A percentile compares a stretch with the other conserved stretches of the same genome.
Evolutionary conservation across 768 basidiomycete species (phyloP).

Genomic region (Psilocybe cubensis): DNA sequence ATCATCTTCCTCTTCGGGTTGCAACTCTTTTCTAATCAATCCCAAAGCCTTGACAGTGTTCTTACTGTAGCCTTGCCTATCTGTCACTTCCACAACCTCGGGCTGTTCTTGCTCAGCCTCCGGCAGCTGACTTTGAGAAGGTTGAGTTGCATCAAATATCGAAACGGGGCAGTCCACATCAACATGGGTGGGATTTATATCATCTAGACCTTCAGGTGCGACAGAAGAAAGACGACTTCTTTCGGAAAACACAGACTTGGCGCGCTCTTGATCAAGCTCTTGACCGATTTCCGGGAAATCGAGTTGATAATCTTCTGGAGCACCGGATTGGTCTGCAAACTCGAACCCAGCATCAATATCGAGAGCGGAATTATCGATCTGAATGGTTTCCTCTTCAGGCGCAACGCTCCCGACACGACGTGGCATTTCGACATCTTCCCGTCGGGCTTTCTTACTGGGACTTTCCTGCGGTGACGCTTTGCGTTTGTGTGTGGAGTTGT

Average conservation of each 20-base stretch:
- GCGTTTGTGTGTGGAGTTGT: slow-evolving; percentile 54
- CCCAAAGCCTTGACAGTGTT: slow-evolving; percentile 87
- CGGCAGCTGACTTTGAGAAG: slow-evolving; percentile 49
- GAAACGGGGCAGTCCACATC: slow-evolving; percentile 79
- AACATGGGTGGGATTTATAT: slow-evolving; percentile 59
- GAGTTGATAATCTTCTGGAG: slow-evolving; percentile 74
- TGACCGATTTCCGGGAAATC: slow-evolving; percentile 59
- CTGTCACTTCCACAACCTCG: slow-evolving; percentile 45
- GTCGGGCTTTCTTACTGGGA: slow-evolving; percentile 64
- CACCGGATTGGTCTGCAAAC: slow-evolving; percentile 58
- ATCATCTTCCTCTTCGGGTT: slow-evolving; percentile 44
- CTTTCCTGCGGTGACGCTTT: slow-evolving; percentile 61
- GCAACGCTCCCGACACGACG: slow-evolving; percentile 70
- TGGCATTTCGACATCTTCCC: slow-evolving; percentile 71
- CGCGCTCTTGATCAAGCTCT: slow-evolving; percentile 45
- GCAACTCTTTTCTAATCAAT: slow-evolving; percentile 74
- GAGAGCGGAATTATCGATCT: slow-evolving; percentile 49
- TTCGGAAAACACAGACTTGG: slow-evolving; percentile 56
- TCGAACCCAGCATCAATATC: slow-evolving; percentile 52
- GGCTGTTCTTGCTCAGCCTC: slow-evolving; percentile 25
- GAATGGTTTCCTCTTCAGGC: slow-evolving; percentile 60
- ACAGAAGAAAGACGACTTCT: slow-evolving; percentile 70
- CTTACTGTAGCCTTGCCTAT: slow-evolving; percentile 81
- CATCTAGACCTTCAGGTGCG: slow-evolving; percentile 49
- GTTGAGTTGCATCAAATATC: slow-evolving; percentile 72